Evolutionary conservation across 2,329 filamentous ascomycete genomes (phyloP), one percentile per base, ranked within the genome.

Genomic region (Aspergillus ochraceoroseus): DNA sequence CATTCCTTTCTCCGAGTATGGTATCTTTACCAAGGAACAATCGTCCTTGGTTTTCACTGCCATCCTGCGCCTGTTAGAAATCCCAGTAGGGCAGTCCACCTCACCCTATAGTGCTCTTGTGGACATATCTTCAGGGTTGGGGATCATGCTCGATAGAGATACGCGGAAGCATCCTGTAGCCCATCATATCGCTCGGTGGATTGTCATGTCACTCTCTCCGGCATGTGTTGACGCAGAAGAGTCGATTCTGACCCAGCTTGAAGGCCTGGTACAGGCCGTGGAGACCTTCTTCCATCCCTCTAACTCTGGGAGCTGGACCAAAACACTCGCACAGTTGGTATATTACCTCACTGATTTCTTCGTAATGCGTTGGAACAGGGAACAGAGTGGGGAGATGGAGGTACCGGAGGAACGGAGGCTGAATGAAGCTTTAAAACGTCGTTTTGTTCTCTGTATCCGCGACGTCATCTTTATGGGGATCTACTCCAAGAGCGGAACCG

Each of bases 261-360:
- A 98, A 63, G 90, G 87, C 0, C 73, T 98, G 37, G 85, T 98
- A 52, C 85, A 96, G 63, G 92, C 89, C 2, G 84, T 96, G 32
- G 92, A 98, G 64, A 98, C 92, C 0, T 98, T 98, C 65, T 98
- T 95, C 72, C 92, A 98, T 57, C 92, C 92, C 2, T 98, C 92
- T 2, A 98, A 98, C 63, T 86, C 90, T 37, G 92, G 92, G 9
- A 72, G 72, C 9, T 98, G 92, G 92, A 94, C 90, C 1, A 87
- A 81, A 55, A 85, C 90, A 50, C 71, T 98, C 29, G 84, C 88
- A 2, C 90, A 96, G 64, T 74, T 98, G 38, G 86, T 92, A 4
- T 89, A 89, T 61, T 95, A 94, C 64, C 73, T 98, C 4, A 83
- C 89, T 2, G 92, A 98, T 62, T 89, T 94, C 56, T 98, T 98